Evolutionary conservation across 2,329 filamentous ascomycete species (phyloP), one percentile per base, ranked within the genome.

Genomic region (Phyllosticta citribraziliensis): DNA sequence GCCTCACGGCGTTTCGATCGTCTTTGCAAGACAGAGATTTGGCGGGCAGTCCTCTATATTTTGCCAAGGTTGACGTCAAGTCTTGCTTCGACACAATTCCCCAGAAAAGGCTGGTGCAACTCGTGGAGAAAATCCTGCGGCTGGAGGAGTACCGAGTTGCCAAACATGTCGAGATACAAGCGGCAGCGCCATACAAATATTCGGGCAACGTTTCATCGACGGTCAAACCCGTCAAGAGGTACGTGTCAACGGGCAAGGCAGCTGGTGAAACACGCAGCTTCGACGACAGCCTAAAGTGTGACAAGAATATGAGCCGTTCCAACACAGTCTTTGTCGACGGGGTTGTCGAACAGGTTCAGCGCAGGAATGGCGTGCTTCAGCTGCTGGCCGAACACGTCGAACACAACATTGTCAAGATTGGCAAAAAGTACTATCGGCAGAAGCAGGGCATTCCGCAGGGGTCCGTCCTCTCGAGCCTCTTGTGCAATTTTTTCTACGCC

Each of bases 401-500:
- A 64, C 80, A 86, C 63, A 97, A 97, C 69, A 79, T 97, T 25
- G 85, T 99, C 69, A 91, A 89, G 69, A 87, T 97, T 50, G 92
- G 91, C 55, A 93, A 91, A 75, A 89, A 87, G 66, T 91, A 86
- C 71, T 97, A 94, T 71, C 84, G 90, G 24, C 94, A 99, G 72
- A 93, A 86, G 72, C 78, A 82, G 22, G 94, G 94, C 14, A 97
- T 99, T 50, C 92, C 94, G 0, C 94, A 99, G 72, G 94, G 94
- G 8, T 97, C 92, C 0, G 82, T 97, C 1, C 72, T 99, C 5
- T 97, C 92, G 0, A 89, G 88, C 52, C 79, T 91, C 51, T 79
- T 99, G 5, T 97, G 94, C 79, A 97, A 91, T 74, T 93, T 96
- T 74, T 97, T 97, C 73, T 99, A 99, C 70, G 92, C 89, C 5